phyloP scores from a whole-genome alignment of 768 basidiomycete genomes.

The Phylloporus sp. region DNA sequence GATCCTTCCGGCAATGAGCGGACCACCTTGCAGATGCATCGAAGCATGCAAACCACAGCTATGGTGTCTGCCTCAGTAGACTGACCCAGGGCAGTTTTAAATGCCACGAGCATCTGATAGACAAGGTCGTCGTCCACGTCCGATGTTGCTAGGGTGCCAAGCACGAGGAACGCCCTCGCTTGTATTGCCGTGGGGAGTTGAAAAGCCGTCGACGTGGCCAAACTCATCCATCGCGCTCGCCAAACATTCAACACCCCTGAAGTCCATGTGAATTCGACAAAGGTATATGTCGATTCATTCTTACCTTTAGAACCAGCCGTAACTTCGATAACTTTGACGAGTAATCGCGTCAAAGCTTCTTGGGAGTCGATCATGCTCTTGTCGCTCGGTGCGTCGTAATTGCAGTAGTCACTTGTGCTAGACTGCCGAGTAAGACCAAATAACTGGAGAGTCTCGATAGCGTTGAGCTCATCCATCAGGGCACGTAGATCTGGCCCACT shows the following conservation, averaged over 20 bases:
- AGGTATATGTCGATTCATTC: constrained; percentile 12
- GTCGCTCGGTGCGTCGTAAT: constrained; percentile 51
- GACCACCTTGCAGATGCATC: constrained; percentile 76
- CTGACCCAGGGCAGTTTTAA: constrained; percentile 65
- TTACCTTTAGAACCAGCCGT: constrained; percentile 68
- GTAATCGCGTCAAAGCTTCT: constrained; percentile 60
- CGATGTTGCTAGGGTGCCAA: constrained; percentile 76
- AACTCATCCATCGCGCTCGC: constrained; percentile 91
- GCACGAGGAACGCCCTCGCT: constrained; percentile 77
- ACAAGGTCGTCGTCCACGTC: constrained; percentile 92
- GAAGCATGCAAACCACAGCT: constrained; percentile 82
- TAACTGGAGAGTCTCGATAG: constrained; percentile 53
- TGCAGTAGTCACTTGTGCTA: constrained; percentile 64
- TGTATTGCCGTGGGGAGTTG: constrained; percentile 88
- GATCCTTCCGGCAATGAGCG: constrained; percentile 66
- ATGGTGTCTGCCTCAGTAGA: constrained; percentile 66
- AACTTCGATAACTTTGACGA: constrained; percentile 60
- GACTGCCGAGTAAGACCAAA: constrained; percentile 72
- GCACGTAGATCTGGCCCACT: constrained; percentile 55
- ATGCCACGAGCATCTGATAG: constrained; percentile 89
- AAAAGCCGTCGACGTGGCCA: constrained; percentile 85
- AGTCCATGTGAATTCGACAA: constrained; percentile 11
- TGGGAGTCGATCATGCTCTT: constrained; percentile 57
- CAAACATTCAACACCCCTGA: constrained; percentile 79
- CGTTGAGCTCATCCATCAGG: constrained; percentile 59